A percentile compares a stretch with the other conserved stretches of the same genome.
Conservation (phyloP, 768 basidiomycete genomes). For the Xanthoconium stramineum region DNA sequence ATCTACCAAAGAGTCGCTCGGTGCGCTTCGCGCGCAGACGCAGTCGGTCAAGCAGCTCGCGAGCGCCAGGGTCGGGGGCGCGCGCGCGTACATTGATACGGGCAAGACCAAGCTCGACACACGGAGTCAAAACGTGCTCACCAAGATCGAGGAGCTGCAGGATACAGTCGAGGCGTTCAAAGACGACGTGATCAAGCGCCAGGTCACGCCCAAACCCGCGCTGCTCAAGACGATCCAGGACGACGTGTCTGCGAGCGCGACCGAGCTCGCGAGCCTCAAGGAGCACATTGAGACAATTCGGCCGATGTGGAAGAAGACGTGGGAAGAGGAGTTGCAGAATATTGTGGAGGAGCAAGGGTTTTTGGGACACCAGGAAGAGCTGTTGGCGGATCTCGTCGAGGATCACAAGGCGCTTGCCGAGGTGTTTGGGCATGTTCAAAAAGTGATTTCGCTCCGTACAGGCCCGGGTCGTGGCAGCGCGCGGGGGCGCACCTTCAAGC, state of each 20-base stretch:
- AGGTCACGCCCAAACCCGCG: slow-evolving; percentile 75
- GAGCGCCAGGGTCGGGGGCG: slow-evolving; percentile 75
- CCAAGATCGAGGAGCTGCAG: slow-evolving; percentile 89
- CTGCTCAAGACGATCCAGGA: slow-evolving; percentile 69
- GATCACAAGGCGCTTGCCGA: slow-evolving; percentile 88
- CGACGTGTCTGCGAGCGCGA: slow-evolving; percentile 62
- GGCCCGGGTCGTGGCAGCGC: slow-evolving; percentile 37
- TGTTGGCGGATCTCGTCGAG: slow-evolving; percentile 82
- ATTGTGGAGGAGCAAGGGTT: slow-evolving; percentile 98
- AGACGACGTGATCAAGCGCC: slow-evolving; percentile 87
- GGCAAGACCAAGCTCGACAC: slow-evolving; percentile 90
- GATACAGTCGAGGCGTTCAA: slow-evolving; percentile 87
- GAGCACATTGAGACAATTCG: slow-evolving; percentile 86
- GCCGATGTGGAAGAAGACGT: slow-evolving; percentile 99
- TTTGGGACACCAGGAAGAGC: slow-evolving; percentile 87
- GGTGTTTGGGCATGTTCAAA: slow-evolving; percentile 87
- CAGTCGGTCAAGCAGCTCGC: slow-evolving; percentile 87
- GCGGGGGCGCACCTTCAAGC: slow-evolving; percentile 52
- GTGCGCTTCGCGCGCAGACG: slow-evolving; percentile 76
- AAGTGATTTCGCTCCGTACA: slow-evolving; percentile 72
- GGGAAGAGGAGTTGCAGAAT: slow-evolving; percentile 94
- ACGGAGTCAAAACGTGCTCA: slow-evolving; percentile 86
- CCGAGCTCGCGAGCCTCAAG: slow-evolving; percentile 72
- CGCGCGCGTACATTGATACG: slow-evolving; percentile 82
- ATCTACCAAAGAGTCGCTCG: slow-evolving; percentile 83